Conservation (phyloP, 192 early-diverging fungal genomes). For the Umbelopsis sp. region DNA sequence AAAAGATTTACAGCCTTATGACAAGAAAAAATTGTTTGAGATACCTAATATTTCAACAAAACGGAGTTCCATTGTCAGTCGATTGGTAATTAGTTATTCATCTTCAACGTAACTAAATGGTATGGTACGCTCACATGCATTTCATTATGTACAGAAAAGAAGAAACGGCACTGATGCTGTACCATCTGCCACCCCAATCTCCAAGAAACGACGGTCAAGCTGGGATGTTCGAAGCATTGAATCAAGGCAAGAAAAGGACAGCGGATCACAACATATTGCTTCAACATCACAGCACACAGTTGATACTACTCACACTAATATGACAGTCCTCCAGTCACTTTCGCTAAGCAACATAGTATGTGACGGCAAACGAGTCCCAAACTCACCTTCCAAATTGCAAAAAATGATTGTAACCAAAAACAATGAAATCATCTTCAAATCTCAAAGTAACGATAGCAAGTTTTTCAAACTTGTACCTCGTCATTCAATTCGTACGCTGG, state of each 20-base stretch:
- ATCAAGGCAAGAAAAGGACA: background rate
- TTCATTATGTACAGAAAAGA: background rate
- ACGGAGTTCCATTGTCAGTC: background rate
- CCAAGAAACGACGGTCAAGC: constrained; percentile 4
- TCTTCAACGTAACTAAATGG: background rate
- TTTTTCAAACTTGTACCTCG: background rate
- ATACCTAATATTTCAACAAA: background rate
- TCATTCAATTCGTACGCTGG: background rate
- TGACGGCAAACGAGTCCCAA: background rate
- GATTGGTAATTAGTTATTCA: background rate
- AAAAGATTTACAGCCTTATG: background rate
- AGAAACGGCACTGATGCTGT: background rate
- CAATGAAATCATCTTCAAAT: background rate
- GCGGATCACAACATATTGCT: background rate
- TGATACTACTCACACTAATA: background rate
- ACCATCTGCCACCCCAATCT: background rate
- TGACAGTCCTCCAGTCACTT: background rate
- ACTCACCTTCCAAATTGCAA: background rate
- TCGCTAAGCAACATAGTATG: background rate
- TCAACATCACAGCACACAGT: no score
- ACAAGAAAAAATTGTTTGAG: background rate
- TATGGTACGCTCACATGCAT: background rate
- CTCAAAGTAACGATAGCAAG: background rate
- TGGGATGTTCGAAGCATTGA: background rate
- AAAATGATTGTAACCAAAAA: background rate